Base-by-base conservation (phyloP, 768 basidiomycete species). In the Psilocybe cubensis region DNA sequence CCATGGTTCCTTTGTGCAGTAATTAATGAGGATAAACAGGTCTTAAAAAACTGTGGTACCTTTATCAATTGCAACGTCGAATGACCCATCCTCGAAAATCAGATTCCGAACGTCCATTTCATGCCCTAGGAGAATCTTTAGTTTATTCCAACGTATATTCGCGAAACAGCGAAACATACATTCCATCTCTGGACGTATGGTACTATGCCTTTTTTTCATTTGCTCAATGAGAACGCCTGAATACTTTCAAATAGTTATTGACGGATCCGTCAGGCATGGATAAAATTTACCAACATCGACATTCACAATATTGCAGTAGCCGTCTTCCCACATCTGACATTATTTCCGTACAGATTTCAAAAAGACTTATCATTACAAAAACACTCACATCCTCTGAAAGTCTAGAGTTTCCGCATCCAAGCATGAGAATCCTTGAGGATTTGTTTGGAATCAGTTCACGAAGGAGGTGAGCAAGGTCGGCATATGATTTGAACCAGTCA, bases 401-500 rank as follows among this genome's bases (percentile, higher is more conserved):
- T 54, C 73, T 89, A 3, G 92, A 91, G 70, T 93, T 94, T 9
- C 92, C 92, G 66, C 92, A 94, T 52, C 90, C 91, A 17, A 94
- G 83, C 81, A 94, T 88, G 43, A 94, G 70, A 60, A 94, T 89
- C 23, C 79, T 76, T 1, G 85, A 79, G 3, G 68, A 66, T 68
- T 80, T 88, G 59, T 83, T 72, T 0, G 89, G 90, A 20, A 94
- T 80, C 28, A 88, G 73, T 29, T 80, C 80, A 38, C 79, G 79
- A 18, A 94, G 70, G 18, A 87, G 70, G 46, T 79, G 70, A 6
- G 86, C 80, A n/a, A 94, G 75, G 55, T 94, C 91, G 2, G 71
- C 69, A 64, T 93, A 94, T 8, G 86, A 84, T 69, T 92, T 93
- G 77, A 93, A 93, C 92, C 92, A 94, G 72, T 94, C 92, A 60